These are phyloP conservation scores for Crithidia bombi DNA, from an alignment of 208 protist genomes.

Conservation along the genomic window DNA sequence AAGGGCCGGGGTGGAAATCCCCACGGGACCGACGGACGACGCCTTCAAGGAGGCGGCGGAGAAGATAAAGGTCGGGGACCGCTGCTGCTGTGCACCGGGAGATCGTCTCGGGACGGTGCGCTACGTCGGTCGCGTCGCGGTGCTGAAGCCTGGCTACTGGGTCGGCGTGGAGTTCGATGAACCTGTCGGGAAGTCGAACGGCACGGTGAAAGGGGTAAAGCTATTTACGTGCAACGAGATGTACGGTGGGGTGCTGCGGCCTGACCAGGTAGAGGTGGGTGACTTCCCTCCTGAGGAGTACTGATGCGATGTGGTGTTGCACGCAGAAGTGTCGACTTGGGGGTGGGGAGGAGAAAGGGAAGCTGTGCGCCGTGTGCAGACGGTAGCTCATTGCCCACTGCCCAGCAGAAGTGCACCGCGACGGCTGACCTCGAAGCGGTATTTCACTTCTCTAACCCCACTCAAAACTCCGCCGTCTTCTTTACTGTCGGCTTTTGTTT, in stretches of 20 bases:
- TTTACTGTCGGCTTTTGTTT: no score
- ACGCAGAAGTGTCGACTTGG: background rate
- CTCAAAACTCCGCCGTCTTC: no score
- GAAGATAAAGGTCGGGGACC: constrained; percentile 81
- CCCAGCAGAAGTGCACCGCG: no score
- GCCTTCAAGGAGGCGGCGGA: constrained; percentile 74
- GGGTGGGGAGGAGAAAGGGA: background rate
- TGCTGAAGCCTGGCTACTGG: constrained; percentile 90
- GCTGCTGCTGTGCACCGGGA: constrained; percentile 83
- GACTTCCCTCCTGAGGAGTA: constrained; percentile 91
- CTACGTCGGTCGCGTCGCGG: constrained; percentile 84
- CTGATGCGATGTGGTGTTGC: constrained; percentile 13
- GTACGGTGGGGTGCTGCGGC: constrained; percentile 90
- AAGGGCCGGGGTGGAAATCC: constrained; percentile 52
- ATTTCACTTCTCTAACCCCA: no score
- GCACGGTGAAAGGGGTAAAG: constrained; percentile 85
- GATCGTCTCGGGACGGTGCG: constrained; percentile 85
- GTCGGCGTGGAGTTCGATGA: constrained; percentile 95
- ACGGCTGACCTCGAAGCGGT: no score
- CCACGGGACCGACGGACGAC: constrained; percentile 46
- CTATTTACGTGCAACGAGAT: constrained; percentile 88
- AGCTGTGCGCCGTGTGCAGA: no score
- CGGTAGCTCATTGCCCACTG: no score
- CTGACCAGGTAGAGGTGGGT: constrained; percentile 87
- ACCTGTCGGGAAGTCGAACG: constrained; percentile 95